A percentile compares a stretch with the other conserved stretches of the same genome.
These are phyloP conservation scores for Lachnum nothofagi DNA, from an alignment of 2,329 filamentous ascomycete species.

Conservation along the genomic window DNA sequence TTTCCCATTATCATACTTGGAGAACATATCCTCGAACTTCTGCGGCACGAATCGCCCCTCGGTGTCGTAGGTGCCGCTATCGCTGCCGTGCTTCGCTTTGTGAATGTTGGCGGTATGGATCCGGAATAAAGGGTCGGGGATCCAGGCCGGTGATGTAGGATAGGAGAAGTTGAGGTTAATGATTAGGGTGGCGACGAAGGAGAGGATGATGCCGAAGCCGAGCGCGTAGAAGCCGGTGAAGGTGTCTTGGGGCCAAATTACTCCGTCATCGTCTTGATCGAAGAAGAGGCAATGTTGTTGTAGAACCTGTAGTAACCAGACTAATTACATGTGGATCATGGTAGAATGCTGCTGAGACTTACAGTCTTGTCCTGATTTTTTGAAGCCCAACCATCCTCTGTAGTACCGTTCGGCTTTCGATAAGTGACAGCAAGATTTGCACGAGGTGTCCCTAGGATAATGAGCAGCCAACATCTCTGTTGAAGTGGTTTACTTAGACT, in stretches of 20 bases:
- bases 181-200: conserved; percentile 40
- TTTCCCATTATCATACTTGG: conserved; percentile 39
- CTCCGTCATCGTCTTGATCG: conserved; percentile 45
- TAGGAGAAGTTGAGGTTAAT: conserved; percentile 48
- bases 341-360: neutral
- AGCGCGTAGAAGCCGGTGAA: conserved; percentile 42
- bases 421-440: conserved; percentile 38
- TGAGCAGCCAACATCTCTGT: too few relatives aligned
- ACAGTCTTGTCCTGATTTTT: conserved; percentile 36
- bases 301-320: conserved; percentile 35
- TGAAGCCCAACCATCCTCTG: conserved; percentile 34
- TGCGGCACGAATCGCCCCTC: conserved; percentile 47
- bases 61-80: conserved; percentile 43
- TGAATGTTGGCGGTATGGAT: conserved; percentile 32
- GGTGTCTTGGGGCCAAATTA: conserved; percentile 51
- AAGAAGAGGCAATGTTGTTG: conserved; percentile 51
- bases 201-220: conserved; percentile 42
- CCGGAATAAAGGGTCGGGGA: conserved; percentile 40
- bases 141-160: conserved; percentile 37
- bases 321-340: neutral
- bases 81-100: conserved; percentile 41
- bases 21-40: conserved; percentile 47
- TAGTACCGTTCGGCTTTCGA: conserved; percentile 39
- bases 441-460: conserved; percentile 40
- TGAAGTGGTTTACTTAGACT: too few relatives aligned